Conservation (phyloP, 306 rosid species). For the Cicer bijugum region DNA sequence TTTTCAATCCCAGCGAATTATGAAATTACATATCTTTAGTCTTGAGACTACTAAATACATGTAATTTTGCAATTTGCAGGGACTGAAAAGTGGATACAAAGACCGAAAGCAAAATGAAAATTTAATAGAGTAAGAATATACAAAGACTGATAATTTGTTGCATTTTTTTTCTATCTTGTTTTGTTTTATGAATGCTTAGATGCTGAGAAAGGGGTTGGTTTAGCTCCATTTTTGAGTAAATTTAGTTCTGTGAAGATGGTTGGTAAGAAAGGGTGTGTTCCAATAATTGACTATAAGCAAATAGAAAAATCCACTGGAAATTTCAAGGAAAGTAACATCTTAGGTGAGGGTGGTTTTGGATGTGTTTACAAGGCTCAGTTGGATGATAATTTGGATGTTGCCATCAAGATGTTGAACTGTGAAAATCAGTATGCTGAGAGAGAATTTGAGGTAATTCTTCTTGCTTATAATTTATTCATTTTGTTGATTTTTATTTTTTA, state of each 20-base stretch:
- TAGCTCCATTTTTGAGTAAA: conserved; percentile 66
- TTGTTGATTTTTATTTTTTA: background rate
- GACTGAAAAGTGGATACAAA: background rate
- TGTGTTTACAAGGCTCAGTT: conserved; percentile 86
- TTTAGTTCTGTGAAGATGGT: conserved; percentile 63
- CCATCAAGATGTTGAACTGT: conserved; percentile 80
- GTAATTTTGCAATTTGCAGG: background rate
- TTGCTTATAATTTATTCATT: conserved; percentile 11
- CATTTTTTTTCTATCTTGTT: conserved; percentile 17
- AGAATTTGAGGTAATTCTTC: conserved; percentile 74
- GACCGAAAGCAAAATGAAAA: background rate
- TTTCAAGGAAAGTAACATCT: conserved; percentile 72
- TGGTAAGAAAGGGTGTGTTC: conserved; percentile 71
- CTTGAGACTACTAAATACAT: background rate
- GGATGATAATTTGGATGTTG: conserved; percentile 71
- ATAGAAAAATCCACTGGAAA: conserved; percentile 73
- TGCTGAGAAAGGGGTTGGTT: conserved; percentile 71
- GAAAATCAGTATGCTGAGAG: conserved; percentile 64
- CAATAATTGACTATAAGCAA: conserved; percentile 70
- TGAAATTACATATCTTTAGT: too few species aligned
- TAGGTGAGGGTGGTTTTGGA: conserved; percentile 97
- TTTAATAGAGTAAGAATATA: background rate
- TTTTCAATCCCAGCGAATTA: background rate
- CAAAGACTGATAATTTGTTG: conserved; percentile 9
- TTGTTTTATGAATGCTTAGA: conserved; percentile 54